These are phyloP conservation scores for Rosellinia necatrix DNA, from an alignment of 2,329 filamentous ascomycete genomes.

Conservation along the genomic window DNA sequence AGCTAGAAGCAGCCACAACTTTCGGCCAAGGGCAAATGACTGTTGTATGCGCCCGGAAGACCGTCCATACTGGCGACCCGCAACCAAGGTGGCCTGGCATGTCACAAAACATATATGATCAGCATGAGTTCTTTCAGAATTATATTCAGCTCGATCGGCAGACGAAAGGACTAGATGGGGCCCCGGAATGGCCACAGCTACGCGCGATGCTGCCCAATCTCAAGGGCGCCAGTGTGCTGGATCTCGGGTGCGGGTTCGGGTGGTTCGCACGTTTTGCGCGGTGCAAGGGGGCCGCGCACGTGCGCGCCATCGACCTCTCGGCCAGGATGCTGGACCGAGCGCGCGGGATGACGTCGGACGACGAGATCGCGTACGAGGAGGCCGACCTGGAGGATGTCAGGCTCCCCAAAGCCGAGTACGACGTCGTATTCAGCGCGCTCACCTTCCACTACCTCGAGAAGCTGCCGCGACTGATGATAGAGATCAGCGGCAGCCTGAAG, in stretches of 20 bases:
- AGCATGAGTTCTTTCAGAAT: slow-evolving; percentile 48
- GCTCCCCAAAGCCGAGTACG: slow-evolving; percentile 37
- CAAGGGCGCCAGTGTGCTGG: slow-evolving; percentile 43
- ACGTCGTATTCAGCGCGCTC: slow-evolving; percentile 48
- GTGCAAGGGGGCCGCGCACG: slow-evolving; percentile 43
- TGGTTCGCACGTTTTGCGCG: slow-evolving; percentile 52
- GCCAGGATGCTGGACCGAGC: slow-evolving; percentile 50
- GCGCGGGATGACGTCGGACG: slow-evolving; percentile 35
- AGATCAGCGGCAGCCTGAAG: slow-evolving; percentile 33
- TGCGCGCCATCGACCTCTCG: slow-evolving; percentile 49
- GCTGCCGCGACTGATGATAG: slow-evolving; percentile 39
- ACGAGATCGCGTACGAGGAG: slow-evolving; percentile 40
- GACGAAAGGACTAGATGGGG: slow-evolving; percentile 44
- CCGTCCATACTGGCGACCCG: too few relatives aligned
- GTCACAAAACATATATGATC: slow-evolving; percentile 50
- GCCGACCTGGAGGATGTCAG: slow-evolving; percentile 43
- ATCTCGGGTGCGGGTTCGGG: slow-evolving; percentile 53
- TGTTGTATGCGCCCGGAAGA: too few relatives aligned
- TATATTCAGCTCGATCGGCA: slow-evolving; percentile 50
- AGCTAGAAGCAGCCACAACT: too few relatives aligned
- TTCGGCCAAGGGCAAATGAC: too few relatives aligned
- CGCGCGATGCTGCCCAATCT: slow-evolving; percentile 45
- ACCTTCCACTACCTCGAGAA: slow-evolving; percentile 48
- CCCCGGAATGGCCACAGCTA: slow-evolving; percentile 52
- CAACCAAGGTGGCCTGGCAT: slow-evolving; percentile 28